A percentile compares a stretch with the other conserved stretches of the same genome.
Conservation (phyloP, 2,329 filamentous ascomycete genomes). For the Amylocarpus encephaloides region DNA sequence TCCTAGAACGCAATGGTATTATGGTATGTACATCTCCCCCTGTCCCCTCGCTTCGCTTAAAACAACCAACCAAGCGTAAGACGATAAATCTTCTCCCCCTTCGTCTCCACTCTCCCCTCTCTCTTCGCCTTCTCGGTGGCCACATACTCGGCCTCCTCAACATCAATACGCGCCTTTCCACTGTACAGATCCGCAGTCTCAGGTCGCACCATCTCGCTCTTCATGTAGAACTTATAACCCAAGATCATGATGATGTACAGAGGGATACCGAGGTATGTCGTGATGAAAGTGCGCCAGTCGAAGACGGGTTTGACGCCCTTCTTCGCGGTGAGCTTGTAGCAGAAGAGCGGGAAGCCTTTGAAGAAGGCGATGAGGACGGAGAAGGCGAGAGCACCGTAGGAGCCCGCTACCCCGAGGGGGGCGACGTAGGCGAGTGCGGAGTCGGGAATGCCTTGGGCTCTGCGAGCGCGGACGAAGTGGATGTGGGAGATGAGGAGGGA, state of each 20-base stretch:
- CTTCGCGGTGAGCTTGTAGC: slow-evolving; percentile 50
- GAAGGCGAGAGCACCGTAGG: slow-evolving; percentile 60
- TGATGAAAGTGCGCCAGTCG: slow-evolving; percentile 59
- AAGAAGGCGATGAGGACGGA: slow-evolving; percentile 70
- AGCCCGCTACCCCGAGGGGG: slow-evolving; percentile 66
- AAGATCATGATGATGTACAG: slow-evolving; percentile 54
- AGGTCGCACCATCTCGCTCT: slow-evolving; percentile 40
- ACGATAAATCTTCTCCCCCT: slow-evolving; percentile 21
- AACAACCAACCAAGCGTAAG: slow-evolving; percentile 22
- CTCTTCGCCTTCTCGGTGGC: slow-evolving; percentile 13
- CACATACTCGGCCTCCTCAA: slow-evolving; percentile 44
- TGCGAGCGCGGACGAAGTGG: slow-evolving; percentile 56
- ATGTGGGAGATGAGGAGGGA: slow-evolving; percentile 62
- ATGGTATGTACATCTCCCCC: too few species aligned
- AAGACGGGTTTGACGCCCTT: slow-evolving; percentile 42
- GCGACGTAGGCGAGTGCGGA: slow-evolving; percentile 56
- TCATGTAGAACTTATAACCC: slow-evolving; percentile 44
- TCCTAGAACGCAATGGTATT: too few species aligned
- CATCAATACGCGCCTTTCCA: slow-evolving; percentile 53
- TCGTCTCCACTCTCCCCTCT: slow-evolving; percentile 21
- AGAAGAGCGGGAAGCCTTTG: slow-evolving; percentile 69
- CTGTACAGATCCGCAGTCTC: slow-evolving; percentile 48
- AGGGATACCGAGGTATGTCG: slow-evolving; percentile 56
- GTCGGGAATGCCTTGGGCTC: slow-evolving; percentile 52
- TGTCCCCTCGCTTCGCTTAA: not conserved